phyloP scores from a whole-genome alignment of 1,284 basidiomycete genomes.

The Athelia psychrophila region DNA sequence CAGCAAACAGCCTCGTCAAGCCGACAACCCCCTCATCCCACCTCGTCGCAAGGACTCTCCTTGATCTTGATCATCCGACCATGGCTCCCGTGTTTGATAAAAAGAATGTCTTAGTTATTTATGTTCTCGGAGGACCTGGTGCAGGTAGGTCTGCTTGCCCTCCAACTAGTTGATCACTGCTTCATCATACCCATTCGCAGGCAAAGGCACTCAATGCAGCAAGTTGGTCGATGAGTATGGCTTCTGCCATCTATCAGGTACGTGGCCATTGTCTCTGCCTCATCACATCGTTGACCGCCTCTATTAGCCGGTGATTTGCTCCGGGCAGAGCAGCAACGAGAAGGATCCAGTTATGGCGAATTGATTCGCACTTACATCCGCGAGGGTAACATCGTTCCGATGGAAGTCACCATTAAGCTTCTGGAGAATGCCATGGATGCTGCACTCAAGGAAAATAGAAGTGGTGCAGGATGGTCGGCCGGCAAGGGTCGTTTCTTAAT shows the following conservation, averaged over 20 bases:
- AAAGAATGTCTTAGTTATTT: slow-evolving; percentile 84
- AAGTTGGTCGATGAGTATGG: slow-evolving; percentile 85
- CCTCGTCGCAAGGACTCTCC: slow-evolving; percentile 43
- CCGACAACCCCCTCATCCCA: slow-evolving; percentile 64
- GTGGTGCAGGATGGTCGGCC: slow-evolving; percentile 62
- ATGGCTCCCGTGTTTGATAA: slow-evolving; percentile 62
- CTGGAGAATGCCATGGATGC: slow-evolving; percentile 90
- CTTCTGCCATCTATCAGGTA: slow-evolving; percentile 95
- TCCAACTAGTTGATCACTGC: slow-evolving; percentile 6
- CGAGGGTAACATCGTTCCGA: slow-evolving; percentile 95
- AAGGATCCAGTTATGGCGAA: slow-evolving; percentile 82
- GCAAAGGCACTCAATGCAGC: slow-evolving; percentile 96
- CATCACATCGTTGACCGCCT: background rate
- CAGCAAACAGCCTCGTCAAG: slow-evolving; percentile 57
- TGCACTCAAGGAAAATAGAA: slow-evolving; percentile 46
- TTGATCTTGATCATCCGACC: slow-evolving; percentile 3
- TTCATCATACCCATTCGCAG: slow-evolving; percentile 36
- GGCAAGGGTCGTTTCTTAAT: slow-evolving; percentile 89
- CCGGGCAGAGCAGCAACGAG: slow-evolving; percentile 88
- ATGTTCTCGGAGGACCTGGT: slow-evolving; percentile 96
- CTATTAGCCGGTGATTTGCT: slow-evolving; percentile 90
- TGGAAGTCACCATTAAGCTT: slow-evolving; percentile 96
- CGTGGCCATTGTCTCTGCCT: slow-evolving; percentile 6
- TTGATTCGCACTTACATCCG: slow-evolving; percentile 90
- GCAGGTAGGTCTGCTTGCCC: slow-evolving; percentile 53